Evolutionary conservation across 1,284 basidiomycete species (phyloP).

Genomic region (Naganishia albida): DNA sequence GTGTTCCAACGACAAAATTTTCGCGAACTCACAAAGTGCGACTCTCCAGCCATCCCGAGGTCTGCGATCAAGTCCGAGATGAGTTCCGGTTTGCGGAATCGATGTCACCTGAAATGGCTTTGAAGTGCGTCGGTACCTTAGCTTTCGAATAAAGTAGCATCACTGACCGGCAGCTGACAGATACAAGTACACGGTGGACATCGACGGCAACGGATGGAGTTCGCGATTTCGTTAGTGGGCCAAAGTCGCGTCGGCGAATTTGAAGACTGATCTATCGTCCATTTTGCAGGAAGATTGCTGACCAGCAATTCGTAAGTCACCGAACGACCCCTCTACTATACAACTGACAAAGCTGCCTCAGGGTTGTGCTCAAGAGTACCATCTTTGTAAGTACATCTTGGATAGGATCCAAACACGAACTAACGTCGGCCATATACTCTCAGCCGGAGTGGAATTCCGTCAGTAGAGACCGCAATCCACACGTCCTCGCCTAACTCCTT

Average conservation of each 20-base stretch:
- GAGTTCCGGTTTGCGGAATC: constrained; percentile 47
- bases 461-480: constrained; percentile 3
- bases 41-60: constrained; percentile 50
- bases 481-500: background rate
- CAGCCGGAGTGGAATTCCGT: constrained; percentile 31
- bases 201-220: constrained; percentile 57
- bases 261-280: constrained; percentile 22
- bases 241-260: background rate
- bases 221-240: constrained; percentile 43
- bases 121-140: constrained; percentile 37
- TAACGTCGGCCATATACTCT: background rate
- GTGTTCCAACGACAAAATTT: background rate
- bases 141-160: constrained; percentile 4
- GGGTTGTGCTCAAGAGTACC: constrained; percentile 49
- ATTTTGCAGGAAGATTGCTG: constrained; percentile 47
- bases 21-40: constrained; percentile 13
- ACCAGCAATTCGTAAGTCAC: constrained; percentile 29
- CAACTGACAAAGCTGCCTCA: constrained; percentile 31
- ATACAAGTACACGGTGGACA: constrained; percentile 55
- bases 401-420: background rate
- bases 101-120: constrained; percentile 39
- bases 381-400: constrained; percentile 41
- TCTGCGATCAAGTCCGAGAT: constrained; percentile 47
- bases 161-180: constrained; percentile 33
- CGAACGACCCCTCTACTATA: background rate